Evolutionary conservation across 306 rosid species (phyloP).

Genomic region (Corylus avellana): DNA sequence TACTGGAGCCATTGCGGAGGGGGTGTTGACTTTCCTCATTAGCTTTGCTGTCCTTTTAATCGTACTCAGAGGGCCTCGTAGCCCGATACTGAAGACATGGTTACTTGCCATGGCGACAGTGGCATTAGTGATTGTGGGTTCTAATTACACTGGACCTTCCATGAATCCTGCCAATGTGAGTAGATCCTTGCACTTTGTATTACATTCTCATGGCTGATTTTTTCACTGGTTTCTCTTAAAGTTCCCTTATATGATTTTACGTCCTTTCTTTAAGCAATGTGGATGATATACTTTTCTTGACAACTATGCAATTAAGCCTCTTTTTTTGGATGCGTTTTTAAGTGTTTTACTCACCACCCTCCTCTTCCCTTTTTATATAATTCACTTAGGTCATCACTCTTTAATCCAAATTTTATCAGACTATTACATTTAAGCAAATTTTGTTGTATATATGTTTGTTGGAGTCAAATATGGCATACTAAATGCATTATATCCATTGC

Average conservation of each 20-base stretch:
- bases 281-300: neutral
- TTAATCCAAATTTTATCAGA: neutral
- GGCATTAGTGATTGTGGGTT: constrained; percentile 53
- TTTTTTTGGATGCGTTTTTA: neutral
- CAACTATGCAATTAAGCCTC: neutral
- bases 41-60: constrained; percentile 67
- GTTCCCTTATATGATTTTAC: constrained; percentile 2
- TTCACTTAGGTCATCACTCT: neutral
- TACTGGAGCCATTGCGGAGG: constrained; percentile 80
- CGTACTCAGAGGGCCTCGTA: constrained; percentile 75
- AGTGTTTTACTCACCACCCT: neutral
- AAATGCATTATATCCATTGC: too few relatives aligned
- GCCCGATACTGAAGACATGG: constrained; percentile 53
- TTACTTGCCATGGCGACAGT: constrained; percentile 61
- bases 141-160: constrained; percentile 80
- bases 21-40: constrained; percentile 73
- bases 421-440: too few relatives aligned
- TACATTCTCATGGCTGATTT: neutral
- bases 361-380: neutral
- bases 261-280: neutral
- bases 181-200: constrained; percentile 5
- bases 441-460: too few relatives aligned
- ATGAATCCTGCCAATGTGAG: constrained; percentile 96
- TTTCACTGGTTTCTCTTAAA: neutral
- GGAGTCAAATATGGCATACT: too few relatives aligned